Evolutionary conservation across 78 protist species (phyloP), one percentile per base, ranked within the genome.

Genomic region (Dictyostelium purpureum): DNA sequence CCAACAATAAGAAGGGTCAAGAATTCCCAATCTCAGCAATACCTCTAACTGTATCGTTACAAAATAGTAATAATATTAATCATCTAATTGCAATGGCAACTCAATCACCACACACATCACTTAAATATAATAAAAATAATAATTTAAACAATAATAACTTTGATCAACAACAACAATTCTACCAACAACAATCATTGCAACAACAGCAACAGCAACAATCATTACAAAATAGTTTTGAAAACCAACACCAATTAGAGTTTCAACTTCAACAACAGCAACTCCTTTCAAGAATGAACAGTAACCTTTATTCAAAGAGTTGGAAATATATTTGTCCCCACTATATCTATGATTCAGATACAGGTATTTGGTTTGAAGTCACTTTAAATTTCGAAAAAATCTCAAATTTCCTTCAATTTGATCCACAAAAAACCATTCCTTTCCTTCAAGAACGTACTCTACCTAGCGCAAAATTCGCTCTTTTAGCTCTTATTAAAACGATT

Each of bases 21-120:
- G 77, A 69, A 47, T 79, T 77, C 18, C 94, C 89, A 37, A 77
- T 88, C 2, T 79, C 94, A 7, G 94, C 94, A 18, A 88, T 70
- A 16, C 94, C 87, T 38, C 69, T 77, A 87, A 65, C 79, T 5
- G 14, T 75, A 31, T 43, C 54, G 7, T 9, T 21, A n/a, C 26
- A 51, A 16, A 28, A 73, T 73, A 28, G 35, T 38, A 63, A 63
- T 40, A 69, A 69, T 40, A 21, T 69, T 21, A 18, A 31, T 16
- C 21, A 69, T 69, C n/a, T 35, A 40, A 71, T 47, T 31, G 43
- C 26, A 28, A 67, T 31, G 18, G 87, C 87, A 1, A 61, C 73
- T 24, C 83, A 54, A 66, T 61, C 83, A 37, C 19, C 73, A 54
- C 4, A 35, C 24, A 11, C 66, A 16, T 35, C 66, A 26, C 19